These are phyloP conservation scores for Gynostemma pentaphyllum DNA, from an alignment of 306 rosid genomes.

Conservation along the genomic window DNA sequence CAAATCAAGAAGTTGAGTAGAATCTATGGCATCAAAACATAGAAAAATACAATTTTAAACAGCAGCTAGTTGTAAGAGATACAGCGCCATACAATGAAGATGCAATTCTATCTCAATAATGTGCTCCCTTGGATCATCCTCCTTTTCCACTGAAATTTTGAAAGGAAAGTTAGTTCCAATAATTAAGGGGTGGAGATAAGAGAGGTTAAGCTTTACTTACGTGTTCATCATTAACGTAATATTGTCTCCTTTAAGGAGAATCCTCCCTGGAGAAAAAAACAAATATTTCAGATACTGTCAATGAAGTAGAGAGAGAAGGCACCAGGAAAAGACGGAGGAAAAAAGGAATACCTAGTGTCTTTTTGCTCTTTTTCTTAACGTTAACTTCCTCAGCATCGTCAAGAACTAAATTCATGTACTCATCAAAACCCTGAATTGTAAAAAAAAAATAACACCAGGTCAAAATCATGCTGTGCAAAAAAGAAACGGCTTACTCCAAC, in stretches of 20 bases:
- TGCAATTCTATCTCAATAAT: background rate
- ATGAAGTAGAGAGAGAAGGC: background rate
- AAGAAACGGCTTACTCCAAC: background rate
- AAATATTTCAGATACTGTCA: slow-evolving; percentile 14
- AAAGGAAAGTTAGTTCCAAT: background rate
- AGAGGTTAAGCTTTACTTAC: slow-evolving; percentile 32
- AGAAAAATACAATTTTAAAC: slow-evolving; percentile 1
- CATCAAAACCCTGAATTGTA: slow-evolving; percentile 51
- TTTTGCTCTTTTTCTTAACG: slow-evolving; percentile 65
- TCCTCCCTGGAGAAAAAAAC: slow-evolving; percentile 45
- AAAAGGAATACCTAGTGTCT: slow-evolving; percentile 37
- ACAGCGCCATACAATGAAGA: background rate
- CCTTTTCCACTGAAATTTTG: slow-evolving; percentile 52
- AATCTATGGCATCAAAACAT: background rate
- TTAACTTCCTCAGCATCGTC: slow-evolving; percentile 71
- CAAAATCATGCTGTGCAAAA: background rate
- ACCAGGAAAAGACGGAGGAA: background rate
- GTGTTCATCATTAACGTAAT: slow-evolving; percentile 82
- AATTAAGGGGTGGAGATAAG: background rate
- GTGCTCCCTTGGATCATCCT: slow-evolving; percentile 12
- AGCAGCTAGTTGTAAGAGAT: background rate
- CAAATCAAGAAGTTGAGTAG: background rate
- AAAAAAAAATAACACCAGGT: background rate
- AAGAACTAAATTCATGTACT: slow-evolving; percentile 57
- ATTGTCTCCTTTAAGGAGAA: slow-evolving; percentile 84